phyloP scores from a whole-genome alignment of 1,139 yeast genomes.

The Hansenula lynferdii region DNA sequence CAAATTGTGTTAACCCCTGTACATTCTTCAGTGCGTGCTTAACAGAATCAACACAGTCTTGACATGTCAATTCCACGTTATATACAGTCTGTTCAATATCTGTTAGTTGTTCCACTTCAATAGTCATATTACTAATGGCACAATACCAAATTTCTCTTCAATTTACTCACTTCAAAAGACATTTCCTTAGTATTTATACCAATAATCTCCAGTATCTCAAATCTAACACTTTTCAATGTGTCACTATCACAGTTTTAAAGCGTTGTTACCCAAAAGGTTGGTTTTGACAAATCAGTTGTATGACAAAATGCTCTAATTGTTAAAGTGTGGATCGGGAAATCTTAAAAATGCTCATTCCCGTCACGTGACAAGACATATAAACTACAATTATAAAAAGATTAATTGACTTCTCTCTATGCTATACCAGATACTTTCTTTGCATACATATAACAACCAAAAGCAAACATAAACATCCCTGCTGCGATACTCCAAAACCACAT shows the following conservation, averaged over 20 bases:
- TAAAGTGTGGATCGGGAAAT: background rate
- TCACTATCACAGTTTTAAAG: too few relatives aligned
- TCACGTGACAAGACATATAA: too few relatives aligned
- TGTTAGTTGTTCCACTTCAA: constrained; percentile 2
- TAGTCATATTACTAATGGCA: constrained; percentile 1
- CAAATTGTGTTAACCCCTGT: constrained; percentile 41
- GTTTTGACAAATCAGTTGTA: background rate
- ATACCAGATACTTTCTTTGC: constrained; percentile 35
- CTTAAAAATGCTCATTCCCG: background rate
- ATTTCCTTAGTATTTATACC: background rate
- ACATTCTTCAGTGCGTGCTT: constrained; percentile 43
- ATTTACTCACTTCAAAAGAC: constrained; percentile 11
- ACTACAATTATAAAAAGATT: too few relatives aligned
- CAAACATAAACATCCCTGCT: constrained; percentile 37
- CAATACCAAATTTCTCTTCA: background rate
- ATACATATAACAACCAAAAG: constrained; percentile 37
- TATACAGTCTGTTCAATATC: constrained; percentile 46
- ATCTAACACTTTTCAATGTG: too few relatives aligned
- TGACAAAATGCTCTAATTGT: background rate
- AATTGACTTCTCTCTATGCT: background rate
- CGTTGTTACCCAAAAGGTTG: background rate
- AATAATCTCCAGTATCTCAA: background rate
- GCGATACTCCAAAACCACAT: constrained; percentile 70
- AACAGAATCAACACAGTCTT: constrained; percentile 62
- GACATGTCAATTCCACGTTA: constrained; percentile 77